Conservation (phyloP, 2,329 filamentous ascomycete species). For the Simplicillium sp. region DNA sequence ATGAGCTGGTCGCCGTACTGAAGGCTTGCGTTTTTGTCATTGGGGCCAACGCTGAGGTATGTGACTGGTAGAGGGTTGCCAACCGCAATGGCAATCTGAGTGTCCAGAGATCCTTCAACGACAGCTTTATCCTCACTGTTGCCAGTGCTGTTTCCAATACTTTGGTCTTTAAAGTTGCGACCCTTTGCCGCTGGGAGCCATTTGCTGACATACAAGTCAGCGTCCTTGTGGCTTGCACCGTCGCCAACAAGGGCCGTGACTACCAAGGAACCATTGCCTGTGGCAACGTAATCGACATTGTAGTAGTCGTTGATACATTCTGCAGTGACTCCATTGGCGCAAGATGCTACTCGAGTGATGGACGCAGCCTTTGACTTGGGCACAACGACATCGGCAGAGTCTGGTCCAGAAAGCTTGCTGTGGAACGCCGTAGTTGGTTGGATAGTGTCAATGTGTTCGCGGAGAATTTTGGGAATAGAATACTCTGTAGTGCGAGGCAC, state of each 20-base stretch:
- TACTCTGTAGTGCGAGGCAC: conserved; percentile 9
- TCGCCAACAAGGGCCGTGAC: conserved; percentile 6
- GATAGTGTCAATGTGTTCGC: conserved; percentile 9
- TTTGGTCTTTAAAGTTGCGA: conserved; percentile 2
- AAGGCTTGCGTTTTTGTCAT: too few species aligned
- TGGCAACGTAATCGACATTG: conserved; percentile 5
- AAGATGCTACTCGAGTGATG: not conserved
- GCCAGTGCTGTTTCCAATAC: conserved; percentile 2
- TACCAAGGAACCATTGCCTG: conserved; percentile 4
- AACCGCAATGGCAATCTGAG: conserved; percentile 6
- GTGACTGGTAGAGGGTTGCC: conserved; percentile 6
- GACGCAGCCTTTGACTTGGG: not conserved
- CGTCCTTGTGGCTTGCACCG: conserved; percentile 4
- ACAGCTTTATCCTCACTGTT: conserved; percentile 2
- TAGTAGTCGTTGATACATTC: conserved; percentile 6
- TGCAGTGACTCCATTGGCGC: conserved; percentile 3
- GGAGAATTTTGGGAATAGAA: conserved; percentile 8
- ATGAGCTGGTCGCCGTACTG: conserved; percentile 4
- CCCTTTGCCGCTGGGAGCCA: conserved; percentile 1
- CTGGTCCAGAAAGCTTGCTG: too few species aligned
- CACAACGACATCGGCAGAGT: not conserved
- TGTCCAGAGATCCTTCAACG: conserved; percentile 8
- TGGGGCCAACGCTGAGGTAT: conserved; percentile 3
- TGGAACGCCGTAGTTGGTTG: conserved; percentile 9
- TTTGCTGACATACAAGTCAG: conserved; percentile 1